These are phyloP conservation scores for Flaveria linearis DNA, from an alignment of 129 eudicot species.

Conservation along the genomic window DNA sequence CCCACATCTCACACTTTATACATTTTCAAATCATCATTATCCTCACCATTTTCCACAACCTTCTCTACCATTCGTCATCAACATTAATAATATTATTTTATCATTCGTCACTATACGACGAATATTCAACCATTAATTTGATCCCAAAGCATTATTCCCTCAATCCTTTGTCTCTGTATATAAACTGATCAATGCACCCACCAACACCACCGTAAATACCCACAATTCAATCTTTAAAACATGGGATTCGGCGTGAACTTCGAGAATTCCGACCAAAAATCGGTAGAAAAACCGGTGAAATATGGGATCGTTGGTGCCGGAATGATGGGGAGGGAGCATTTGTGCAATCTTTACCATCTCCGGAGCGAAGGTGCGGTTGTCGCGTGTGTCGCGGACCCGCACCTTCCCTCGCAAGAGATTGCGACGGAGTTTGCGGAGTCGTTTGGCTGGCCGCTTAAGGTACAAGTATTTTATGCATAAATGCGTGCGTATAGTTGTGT, in stretches of 20 bases:
- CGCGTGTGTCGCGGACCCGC: slow-evolving; percentile 88
- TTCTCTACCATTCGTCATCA: background rate
- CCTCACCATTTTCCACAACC: slow-evolving; percentile 16
- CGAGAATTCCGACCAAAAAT: background rate
- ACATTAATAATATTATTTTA: too few relatives aligned
- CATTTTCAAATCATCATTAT: background rate
- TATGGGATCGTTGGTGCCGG: slow-evolving; percentile 98
- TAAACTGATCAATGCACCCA: slow-evolving; percentile 23
- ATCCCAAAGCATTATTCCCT: slow-evolving; percentile 26
- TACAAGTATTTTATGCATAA: slow-evolving; percentile 22
- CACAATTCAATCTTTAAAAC: slow-evolving; percentile 5
- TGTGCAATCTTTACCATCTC: slow-evolving; percentile 76
- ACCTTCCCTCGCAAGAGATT: slow-evolving; percentile 63
- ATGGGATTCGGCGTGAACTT: slow-evolving; percentile 2
- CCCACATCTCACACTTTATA: background rate
- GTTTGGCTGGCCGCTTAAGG: slow-evolving; percentile 79
- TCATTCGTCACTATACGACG: background rate
- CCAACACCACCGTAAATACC: slow-evolving; percentile 1
- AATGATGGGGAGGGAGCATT: slow-evolving; percentile 99
- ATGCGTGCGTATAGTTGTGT: too few relatives aligned
- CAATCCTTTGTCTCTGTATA: slow-evolving; percentile 5
- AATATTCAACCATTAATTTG: slow-evolving; percentile 26
- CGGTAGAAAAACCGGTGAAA: slow-evolving; percentile 32
- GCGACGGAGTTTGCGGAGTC: slow-evolving; percentile 64
- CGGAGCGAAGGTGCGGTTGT: slow-evolving; percentile 63